These are phyloP conservation scores for Chaetothyriales sp. DNA, from an alignment of 2,329 filamentous ascomycete genomes.

Conservation along the genomic window DNA sequence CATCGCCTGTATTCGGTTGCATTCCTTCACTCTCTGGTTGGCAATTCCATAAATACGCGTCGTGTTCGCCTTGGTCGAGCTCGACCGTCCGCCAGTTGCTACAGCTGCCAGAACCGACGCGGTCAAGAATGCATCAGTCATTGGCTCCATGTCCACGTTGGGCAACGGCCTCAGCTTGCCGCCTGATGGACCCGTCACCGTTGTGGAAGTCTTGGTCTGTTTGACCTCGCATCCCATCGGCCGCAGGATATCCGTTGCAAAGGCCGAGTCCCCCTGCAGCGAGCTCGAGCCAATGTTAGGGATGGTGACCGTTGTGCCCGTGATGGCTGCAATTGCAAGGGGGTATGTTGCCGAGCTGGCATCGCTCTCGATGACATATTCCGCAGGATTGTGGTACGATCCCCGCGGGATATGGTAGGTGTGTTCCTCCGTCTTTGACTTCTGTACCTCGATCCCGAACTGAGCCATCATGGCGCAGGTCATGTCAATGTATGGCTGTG, in stretches of 20 bases:
- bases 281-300: constrained; percentile 90
- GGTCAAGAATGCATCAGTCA: constrained; percentile 96
- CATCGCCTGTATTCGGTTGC: constrained; percentile 93
- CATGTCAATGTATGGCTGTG: constrained; percentile 96
- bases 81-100: constrained; percentile 48
- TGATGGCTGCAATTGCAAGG: constrained; percentile 83
- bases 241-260: constrained; percentile 73
- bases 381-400: constrained; percentile 63
- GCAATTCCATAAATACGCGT: constrained; percentile 89
- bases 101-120: constrained; percentile 87
- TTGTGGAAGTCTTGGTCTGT: constrained; percentile 74
- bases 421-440: constrained; percentile 63
- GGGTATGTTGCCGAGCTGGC: constrained; percentile 96
- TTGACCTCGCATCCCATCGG: constrained; percentile 90
- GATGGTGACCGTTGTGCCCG: constrained; percentile 85
- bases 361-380: constrained; percentile 90
- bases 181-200: constrained; percentile 69
- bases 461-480: constrained; percentile 93
- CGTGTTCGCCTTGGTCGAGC: constrained; percentile 48
- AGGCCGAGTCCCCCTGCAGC: constrained; percentile 85
- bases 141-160: constrained; percentile 93
- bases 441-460: constrained; percentile 70
- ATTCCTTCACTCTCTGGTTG: constrained; percentile 96
- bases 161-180: constrained; percentile 60
- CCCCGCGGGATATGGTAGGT: constrained; percentile 89